Evolutionary conservation across 192 early-diverging fungal species (phyloP).

Genomic region (Entomortierella lignicola): DNA sequence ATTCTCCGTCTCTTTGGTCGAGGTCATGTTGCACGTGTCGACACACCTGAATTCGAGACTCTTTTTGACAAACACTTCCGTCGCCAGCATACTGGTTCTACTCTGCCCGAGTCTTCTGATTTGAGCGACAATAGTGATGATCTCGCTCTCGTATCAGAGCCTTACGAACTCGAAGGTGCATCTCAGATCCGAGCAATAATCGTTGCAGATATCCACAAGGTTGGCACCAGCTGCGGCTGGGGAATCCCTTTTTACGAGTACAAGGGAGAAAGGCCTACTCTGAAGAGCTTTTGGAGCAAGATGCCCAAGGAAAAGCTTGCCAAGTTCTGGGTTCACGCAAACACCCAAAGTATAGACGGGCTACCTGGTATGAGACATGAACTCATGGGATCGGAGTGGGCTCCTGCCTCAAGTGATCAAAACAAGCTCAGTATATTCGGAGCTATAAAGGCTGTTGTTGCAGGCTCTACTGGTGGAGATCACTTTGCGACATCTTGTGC

Average conservation of each 20-base stretch:
- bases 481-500: too few relatives aligned
- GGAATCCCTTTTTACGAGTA: conserved; percentile 69
- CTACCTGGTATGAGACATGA: conserved; percentile 54
- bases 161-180: conserved; percentile 18
- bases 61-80: conserved; percentile 58
- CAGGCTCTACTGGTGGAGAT: too few relatives aligned
- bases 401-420: too few relatives aligned
- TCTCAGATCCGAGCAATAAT: conserved; percentile 61
- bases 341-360: conserved; percentile 63
- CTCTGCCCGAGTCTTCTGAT: too few relatives aligned
- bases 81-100: too few relatives aligned
- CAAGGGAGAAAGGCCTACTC: conserved; percentile 57
- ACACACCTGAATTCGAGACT: conserved; percentile 54
- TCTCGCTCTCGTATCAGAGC: neutral
- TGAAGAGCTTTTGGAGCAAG: conserved; percentile 52
- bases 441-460: too few relatives aligned
- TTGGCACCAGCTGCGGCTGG: conserved; percentile 68
- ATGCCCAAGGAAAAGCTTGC: conserved; percentile 48
- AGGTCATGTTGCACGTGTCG: conserved; percentile 56
- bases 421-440: too few relatives aligned
- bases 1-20: conserved; percentile 69
- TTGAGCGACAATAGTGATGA: too few relatives aligned
- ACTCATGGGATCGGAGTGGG: neutral
- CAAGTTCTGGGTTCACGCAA: conserved; percentile 49
- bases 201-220: conserved; percentile 58